Evolutionary conservation across 2,329 filamentous ascomycete species (phyloP), one percentile per base, ranked within the genome.

Genomic region (Aspergillus thermomutatus): DNA sequence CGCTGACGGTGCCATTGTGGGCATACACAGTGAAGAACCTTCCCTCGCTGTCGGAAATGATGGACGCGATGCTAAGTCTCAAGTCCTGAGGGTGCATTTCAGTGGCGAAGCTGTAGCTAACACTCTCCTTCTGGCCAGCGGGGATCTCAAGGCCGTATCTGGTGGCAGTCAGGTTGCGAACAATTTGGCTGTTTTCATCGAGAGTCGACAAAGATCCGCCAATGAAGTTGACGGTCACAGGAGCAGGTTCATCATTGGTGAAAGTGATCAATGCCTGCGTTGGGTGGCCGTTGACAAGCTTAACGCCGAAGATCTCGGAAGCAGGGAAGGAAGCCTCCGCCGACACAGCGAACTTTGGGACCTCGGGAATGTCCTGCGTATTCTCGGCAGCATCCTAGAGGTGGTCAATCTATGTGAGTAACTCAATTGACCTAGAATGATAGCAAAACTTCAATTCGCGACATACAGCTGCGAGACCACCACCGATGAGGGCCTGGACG

Each of bases 41-140:
- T 65, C 87, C 87, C 65, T 86, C 83, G 60, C 76, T 74, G 72
- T 88, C 86, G 69, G 82, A 82, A 64, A 97, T 74, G 53, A 97
- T 83, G 53, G 91, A 88, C 34, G 88, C 78, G 51, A 99, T 80
- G 74, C 89, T 87, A 58, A 99, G 80, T 60, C 83, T 83, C 66
- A 97, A 81, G 67, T 97, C 91, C 80, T 94, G 91, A 58, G 94
- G 93, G 75, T 94, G 89, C 85, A 97, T 88, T 75, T 97, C 93
- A 57, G 89, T 91, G 52, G 87, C 85, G 77, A 97, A 97, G 66
- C 84, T 85, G 82, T 91, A 99, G 46, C 90, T 87, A 27, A 96
- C 75, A 60, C 83, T 86, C 79, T 90, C 84, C 72, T 87, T 87
- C 78, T 89, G 84, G 72, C 92, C 91, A 41, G 89, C 83, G 46